Evolutionary conservation across 2,329 filamentous ascomycete species (phyloP).

Genomic region (Leptographium wingfieldii): DNA sequence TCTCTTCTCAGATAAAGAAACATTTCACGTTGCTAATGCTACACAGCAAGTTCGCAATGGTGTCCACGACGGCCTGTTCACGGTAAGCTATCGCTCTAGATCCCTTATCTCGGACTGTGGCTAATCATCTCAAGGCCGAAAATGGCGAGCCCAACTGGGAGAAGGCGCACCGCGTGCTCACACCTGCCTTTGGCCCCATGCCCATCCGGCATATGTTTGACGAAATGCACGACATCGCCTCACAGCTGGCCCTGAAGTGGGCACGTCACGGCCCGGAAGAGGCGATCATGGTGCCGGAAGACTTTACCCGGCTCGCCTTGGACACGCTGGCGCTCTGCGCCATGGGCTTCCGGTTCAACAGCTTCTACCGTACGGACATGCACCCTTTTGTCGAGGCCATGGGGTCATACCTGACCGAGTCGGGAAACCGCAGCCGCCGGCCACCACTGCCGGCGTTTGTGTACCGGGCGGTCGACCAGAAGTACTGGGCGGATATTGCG

Average conservation of each 20-base stretch:
- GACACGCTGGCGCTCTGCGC: slow-evolving; percentile 60
- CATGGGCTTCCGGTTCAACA: slow-evolving; percentile 66
- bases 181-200: slow-evolving; percentile 57
- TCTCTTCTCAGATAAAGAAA: background rate
- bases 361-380: slow-evolving; percentile 53
- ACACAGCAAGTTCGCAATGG: slow-evolving; percentile 42
- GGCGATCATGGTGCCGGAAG: slow-evolving; percentile 48
- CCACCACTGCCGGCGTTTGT: slow-evolving; percentile 36
- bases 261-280: slow-evolving; percentile 46
- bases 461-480: slow-evolving; percentile 32
- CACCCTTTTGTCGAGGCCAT: slow-evolving; percentile 61
- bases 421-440: slow-evolving; percentile 31
- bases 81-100: slow-evolving; percentile 23
- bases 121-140: slow-evolving; percentile 19
- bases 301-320: slow-evolving; percentile 61
- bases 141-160: slow-evolving; percentile 49
- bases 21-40: background rate
- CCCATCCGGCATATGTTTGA: slow-evolving; percentile 56
- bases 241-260: slow-evolving; percentile 55
- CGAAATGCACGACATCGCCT: slow-evolving; percentile 55
- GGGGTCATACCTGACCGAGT: slow-evolving; percentile 48
- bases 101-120: background rate
- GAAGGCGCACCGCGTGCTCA: slow-evolving; percentile 50
- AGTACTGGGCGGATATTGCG: slow-evolving; percentile 42
- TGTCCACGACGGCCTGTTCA: slow-evolving; percentile 55